These are phyloP conservation scores for Leavenworthia alabamica DNA, from an alignment of 345 rosid species.

Conservation along the genomic window DNA sequence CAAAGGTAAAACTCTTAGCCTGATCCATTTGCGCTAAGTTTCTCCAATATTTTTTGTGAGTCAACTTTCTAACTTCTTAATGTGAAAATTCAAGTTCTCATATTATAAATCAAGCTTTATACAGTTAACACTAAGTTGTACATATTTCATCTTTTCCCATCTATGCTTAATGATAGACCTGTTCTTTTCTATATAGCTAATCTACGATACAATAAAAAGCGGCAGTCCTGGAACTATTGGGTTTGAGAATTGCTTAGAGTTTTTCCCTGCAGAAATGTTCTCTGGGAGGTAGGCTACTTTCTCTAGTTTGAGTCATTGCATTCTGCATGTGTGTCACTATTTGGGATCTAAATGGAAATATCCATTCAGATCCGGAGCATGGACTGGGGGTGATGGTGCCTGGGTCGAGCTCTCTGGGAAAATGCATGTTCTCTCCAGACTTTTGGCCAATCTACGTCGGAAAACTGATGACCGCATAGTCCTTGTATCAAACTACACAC, in stretches of 20 bases:
- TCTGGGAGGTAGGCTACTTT: conserved; percentile 66
- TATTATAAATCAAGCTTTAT: neutral
- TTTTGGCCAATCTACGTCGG: conserved; percentile 72
- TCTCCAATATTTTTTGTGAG: neutral
- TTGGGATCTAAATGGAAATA: conserved; percentile 13
- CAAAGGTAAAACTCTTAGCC: conserved; percentile 54
- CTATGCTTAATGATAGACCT: conserved; percentile 3
- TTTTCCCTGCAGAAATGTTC: conserved; percentile 90
- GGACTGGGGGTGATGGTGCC: conserved; percentile 92
- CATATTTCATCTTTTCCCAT: neutral
- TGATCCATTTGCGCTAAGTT: conserved; percentile 2
- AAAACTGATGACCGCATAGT: conserved; percentile 90
- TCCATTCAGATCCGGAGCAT: conserved; percentile 73
- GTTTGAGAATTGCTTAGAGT: conserved; percentile 77
- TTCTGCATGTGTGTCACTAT: conserved; percentile 3
- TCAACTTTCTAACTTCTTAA: conserved; percentile 12
- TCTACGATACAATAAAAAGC: conserved; percentile 77
- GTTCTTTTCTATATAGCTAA: conserved; percentile 52
- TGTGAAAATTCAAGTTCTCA: conserved; percentile 1
- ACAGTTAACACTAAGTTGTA: neutral
- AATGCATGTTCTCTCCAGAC: conserved; percentile 93
- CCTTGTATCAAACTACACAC: conserved; percentile 96
- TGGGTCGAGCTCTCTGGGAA: conserved; percentile 99
- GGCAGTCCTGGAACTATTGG: conserved; percentile 75
- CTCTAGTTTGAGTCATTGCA: neutral